phyloP scores from a whole-genome alignment of 2,329 filamentous ascomycete genomes.

The Sclerotiophoma versabilis region DNA sequence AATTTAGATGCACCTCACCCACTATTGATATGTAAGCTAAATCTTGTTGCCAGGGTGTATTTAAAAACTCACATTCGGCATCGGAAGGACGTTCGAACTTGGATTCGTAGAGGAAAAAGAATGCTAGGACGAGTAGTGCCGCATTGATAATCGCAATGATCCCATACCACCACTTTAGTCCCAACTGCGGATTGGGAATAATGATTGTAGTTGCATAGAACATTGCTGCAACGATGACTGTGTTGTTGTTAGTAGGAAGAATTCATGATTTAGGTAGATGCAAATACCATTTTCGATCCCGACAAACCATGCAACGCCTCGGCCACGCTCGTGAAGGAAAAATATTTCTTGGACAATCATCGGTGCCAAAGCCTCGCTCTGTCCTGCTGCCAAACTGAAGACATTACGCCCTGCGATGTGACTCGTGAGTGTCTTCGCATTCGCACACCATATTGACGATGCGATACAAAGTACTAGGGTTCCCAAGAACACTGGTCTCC shows the following conservation, averaged over 20 bases:
- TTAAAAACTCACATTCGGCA: not conserved
- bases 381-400: not conserved
- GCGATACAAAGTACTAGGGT: not conserved
- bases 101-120: not conserved
- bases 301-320: not conserved
- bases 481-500: not conserved
- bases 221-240: not conserved
- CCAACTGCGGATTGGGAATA: not conserved
- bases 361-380: not conserved
- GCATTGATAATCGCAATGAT: not conserved
- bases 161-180: not conserved
- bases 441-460: not conserved
- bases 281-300: not conserved
- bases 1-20: not conserved
- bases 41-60: no score
- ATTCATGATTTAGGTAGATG: not conserved
- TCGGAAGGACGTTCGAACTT: not conserved
- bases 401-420: not conserved
- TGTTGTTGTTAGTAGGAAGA: not conserved
- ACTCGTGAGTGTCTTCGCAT: not conserved
- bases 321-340: not conserved
- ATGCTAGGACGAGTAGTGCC: not conserved
- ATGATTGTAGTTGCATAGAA: not conserved
- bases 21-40: not conserved
- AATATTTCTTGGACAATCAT: conserved; percentile 1